Evolutionary conservation across 129 eudicot species (phyloP), one percentile per base, ranked within the genome.

Genomic region (Escallonia rubra): DNA sequence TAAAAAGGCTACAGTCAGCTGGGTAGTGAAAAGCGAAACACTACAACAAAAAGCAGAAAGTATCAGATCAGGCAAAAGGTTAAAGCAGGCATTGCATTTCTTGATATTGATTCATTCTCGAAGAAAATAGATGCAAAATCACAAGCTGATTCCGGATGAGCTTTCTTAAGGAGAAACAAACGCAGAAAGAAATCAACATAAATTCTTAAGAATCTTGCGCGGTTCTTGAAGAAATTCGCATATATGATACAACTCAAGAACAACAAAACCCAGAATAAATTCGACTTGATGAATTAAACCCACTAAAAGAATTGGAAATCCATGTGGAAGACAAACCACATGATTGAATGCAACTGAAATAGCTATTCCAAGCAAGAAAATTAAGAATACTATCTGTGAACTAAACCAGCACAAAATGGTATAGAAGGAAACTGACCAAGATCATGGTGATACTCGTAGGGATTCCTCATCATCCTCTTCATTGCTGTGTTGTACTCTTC

Each of bases 381-480:
- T 23, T 23, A 23, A 23, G 34, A 23, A 23, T 23, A 1, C 34
- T 23, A 23, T 23, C 34, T 23, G 1, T 23, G 34, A 23, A 23
- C 34, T 23, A 23, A 23, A 23, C 34, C 34, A 23, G 34, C 34
- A 23, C 34, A 23, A 23, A 23, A 23, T 23, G 34, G 34, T 23
- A 23, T 23, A 59, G 14, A 53, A 15, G 23, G 63, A 61, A 14
- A 87, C 84, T 15, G 69, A 92, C 98, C 98, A 54, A 92, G 93
- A 79, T 92, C 98, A 75, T 92, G 98, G 69, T 92, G 98, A 81
- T 92, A 92, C 23, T 92, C 98, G 60, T 88, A 92, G 10, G 98
- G 96, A 69, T 84, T 92, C 77, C 96, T 83, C 98, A 92, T 92
- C 96, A 88, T 79, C 34, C 77, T 82, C 84, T 88, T 92, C 98